Conservation (phyloP, 139 green algal species). For the Bryopsis sp. region DNA sequence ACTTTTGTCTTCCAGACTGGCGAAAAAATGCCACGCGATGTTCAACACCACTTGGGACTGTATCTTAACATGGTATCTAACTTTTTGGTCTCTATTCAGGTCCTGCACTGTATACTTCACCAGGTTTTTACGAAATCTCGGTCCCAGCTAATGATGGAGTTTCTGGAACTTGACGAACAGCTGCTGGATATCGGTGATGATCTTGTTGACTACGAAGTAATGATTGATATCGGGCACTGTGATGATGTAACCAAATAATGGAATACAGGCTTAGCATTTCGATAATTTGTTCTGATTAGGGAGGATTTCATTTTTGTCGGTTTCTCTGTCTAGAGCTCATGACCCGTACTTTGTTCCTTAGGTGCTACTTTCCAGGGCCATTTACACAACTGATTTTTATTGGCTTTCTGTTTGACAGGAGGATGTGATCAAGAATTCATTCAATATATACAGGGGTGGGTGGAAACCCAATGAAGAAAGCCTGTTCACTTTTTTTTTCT, state of each 20-base stretch:
- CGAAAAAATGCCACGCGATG: not conserved
- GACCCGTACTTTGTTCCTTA: too few species aligned
- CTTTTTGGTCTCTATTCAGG: conserved; percentile 27
- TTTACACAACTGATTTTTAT: too few species aligned
- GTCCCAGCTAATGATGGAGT: conserved; percentile 43
- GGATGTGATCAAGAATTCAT: conserved; percentile 52
- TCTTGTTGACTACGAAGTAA: conserved; percentile 60
- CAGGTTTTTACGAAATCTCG: conserved; percentile 19
- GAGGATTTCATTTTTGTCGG: not conserved
- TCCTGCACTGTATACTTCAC: conserved; percentile 38
- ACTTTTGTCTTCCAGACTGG: not conserved
- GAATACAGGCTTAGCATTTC: not conserved
- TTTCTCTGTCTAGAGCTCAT: too few species aligned
- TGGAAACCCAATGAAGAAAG: not conserved
- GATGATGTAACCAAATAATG: not conserved
- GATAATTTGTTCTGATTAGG: not conserved
- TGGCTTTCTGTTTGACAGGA: conserved; percentile 25
- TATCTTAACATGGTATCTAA: too few species aligned
- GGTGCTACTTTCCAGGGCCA: too few species aligned
- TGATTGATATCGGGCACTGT: not conserved
- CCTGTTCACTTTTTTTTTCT: too few species aligned
- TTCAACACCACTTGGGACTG: too few species aligned
- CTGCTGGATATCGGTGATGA: conserved; percentile 79
- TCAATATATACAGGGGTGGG: conserved; percentile 56
- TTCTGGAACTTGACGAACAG: conserved; percentile 58